A percentile compares a stretch with the other conserved stretches of the same genome.
Conservation (phyloP, 208 protist genomes). For the Crithidia acanthocephali region DNA sequence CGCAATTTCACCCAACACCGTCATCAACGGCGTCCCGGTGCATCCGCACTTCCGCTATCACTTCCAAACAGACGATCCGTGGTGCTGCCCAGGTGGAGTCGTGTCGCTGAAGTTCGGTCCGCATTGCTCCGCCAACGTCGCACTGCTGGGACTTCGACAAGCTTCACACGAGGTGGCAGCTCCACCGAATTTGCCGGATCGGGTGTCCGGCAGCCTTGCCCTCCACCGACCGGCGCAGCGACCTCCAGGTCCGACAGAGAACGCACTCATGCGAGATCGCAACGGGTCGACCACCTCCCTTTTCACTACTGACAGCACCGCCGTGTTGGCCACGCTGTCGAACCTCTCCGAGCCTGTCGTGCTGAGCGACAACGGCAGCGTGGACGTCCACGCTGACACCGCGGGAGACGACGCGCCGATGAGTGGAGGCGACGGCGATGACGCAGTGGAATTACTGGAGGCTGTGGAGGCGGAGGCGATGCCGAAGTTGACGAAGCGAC, state of each 20-base stretch:
- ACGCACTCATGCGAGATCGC: neutral
- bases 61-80: slow-evolving; percentile 13
- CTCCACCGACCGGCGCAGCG: slow-evolving; percentile 11
- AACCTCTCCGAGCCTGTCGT: slow-evolving; percentile 22
- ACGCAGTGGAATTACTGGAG: neutral
- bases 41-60: slow-evolving; percentile 50
- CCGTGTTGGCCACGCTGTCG: slow-evolving; percentile 29
- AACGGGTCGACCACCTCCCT: slow-evolving; percentile 14
- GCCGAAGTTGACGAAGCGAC: slow-evolving; percentile 2
- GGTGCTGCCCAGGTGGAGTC: neutral
- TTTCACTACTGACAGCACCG: slow-evolving; percentile 27
- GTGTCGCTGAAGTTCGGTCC: slow-evolving; percentile 28
- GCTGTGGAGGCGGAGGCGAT: neutral
- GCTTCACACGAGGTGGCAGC: neutral
- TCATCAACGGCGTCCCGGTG: slow-evolving; percentile 37
- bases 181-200: neutral
- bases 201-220: neutral
- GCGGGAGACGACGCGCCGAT: neutral
- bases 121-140: slow-evolving; percentile 26
- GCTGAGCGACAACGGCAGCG: slow-evolving; percentile 18
- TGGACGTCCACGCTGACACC: neutral
- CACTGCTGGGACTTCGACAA: neutral
- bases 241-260: neutral
- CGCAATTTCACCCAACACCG: slow-evolving; percentile 15
- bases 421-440: neutral